Percentiles rank a stretch among this genome's conserved stretches.
Conservation (phyloP, 257 asterid genomes). For the Solanum raphanifolium region DNA sequence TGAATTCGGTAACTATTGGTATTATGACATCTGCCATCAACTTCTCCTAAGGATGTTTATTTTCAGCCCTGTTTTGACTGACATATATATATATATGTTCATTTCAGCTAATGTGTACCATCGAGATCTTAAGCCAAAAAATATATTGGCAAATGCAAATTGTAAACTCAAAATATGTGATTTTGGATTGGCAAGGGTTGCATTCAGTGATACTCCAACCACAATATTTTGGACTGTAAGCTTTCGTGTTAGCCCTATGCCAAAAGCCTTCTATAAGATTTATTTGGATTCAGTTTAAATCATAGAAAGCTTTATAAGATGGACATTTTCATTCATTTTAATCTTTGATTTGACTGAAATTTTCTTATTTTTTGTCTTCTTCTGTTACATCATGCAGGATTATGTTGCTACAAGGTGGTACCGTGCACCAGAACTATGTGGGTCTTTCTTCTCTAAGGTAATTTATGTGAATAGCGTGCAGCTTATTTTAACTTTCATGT, state of each 20-base stretch:
- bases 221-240: constrained; percentile 86
- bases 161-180: constrained; percentile 94
- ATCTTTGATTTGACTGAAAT: neutral
- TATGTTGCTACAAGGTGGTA: constrained; percentile 99
- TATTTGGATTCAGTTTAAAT: neutral
- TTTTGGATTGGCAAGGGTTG: constrained; percentile 91
- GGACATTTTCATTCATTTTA: neutral
- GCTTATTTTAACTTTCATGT: neutral
- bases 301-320: neutral
- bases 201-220: constrained; percentile 82
- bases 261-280: neutral
- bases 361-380: neutral
- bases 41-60: neutral
- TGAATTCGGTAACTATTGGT: neutral
- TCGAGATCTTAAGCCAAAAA: constrained; percentile 92
- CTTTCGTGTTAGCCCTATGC: neutral
- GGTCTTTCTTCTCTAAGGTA: constrained; percentile 97
- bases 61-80: constrained; percentile 3
- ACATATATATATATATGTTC: neutral
- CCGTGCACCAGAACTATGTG: constrained; percentile 95
- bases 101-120: constrained; percentile 87
- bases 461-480: neutral
- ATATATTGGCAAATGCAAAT: constrained; percentile 95
- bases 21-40: neutral
- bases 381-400: constrained; percentile 45